Evolutionary conservation across 2,329 filamentous ascomycete species (phyloP).

Genomic region (Karstenula rhodostoma): DNA sequence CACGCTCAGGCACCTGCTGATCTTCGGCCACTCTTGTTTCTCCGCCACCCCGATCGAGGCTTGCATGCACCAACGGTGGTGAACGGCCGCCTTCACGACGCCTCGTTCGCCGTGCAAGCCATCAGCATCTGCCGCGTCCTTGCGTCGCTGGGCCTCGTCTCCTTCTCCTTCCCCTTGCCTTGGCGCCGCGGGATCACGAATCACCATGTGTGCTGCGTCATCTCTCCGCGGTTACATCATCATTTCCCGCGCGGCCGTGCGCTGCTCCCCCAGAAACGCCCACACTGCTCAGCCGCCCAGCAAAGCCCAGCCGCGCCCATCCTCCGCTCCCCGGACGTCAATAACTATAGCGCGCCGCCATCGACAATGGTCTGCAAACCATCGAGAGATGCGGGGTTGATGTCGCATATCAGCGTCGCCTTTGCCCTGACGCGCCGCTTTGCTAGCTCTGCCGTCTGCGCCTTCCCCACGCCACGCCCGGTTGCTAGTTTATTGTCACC

Average conservation of each 20-base stretch:
- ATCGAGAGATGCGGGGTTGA: slow-evolving; percentile 37
- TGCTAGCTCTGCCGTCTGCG: neutral
- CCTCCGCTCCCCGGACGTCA: slow-evolving; percentile 13
- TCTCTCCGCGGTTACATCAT: slow-evolving; percentile 31
- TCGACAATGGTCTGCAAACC: slow-evolving; percentile 21
- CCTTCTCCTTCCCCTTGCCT: neutral
- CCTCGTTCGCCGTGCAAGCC: too few relatives aligned
- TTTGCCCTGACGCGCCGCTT: slow-evolving; percentile 7
- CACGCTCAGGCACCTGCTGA: slow-evolving; percentile 13
- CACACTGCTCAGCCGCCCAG: slow-evolving; percentile 4
- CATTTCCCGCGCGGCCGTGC: slow-evolving; percentile 30
- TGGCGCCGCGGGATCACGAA: neutral
- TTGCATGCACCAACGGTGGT: neutral
- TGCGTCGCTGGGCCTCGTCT: neutral
- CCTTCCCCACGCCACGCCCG: neutral
- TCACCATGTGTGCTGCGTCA: slow-evolving; percentile 14
- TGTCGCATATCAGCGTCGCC: slow-evolving; percentile 31
- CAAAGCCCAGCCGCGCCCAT: slow-evolving; percentile 35
- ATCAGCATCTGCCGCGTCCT: neutral
- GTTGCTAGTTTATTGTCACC: neutral
- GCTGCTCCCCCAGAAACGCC: slow-evolving; percentile 33
- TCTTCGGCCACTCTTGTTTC: slow-evolving; percentile 3
- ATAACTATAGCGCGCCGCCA: slow-evolving; percentile 27
- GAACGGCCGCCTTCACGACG: neutral
- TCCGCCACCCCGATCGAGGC: neutral